These are phyloP conservation scores for Sporothrix protearum DNA, from an alignment of 2,329 filamentous ascomycete genomes.

Conservation along the genomic window DNA sequence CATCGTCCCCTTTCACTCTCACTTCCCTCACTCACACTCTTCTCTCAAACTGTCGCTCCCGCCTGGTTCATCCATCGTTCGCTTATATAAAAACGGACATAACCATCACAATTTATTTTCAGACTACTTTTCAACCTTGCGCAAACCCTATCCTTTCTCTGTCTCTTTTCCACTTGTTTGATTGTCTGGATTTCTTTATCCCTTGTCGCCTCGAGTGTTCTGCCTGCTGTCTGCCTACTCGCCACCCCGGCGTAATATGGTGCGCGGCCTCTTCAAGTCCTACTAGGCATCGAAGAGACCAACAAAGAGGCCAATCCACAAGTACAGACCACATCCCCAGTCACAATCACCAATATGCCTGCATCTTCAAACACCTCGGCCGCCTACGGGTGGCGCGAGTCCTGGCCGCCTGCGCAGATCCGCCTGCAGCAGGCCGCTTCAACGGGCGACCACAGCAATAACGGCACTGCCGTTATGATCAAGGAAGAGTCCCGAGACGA, in stretches of 20 bases:
- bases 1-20: background rate
- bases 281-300: background rate
- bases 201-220: background rate
- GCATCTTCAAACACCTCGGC: conserved; percentile 29
- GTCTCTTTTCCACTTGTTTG: background rate
- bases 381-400: conserved; percentile 37
- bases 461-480: conserved; percentile 36
- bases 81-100: background rate
- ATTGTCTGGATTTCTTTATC: background rate
- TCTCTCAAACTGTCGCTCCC: conserved; percentile 11
- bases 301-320: background rate
- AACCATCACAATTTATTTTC: background rate
- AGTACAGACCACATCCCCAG: background rate
- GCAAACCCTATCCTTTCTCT: background rate
- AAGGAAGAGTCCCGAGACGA: conserved; percentile 37
- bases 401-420: conserved; percentile 53
- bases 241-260: background rate
- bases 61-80: background rate
- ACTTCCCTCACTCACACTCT: background rate
- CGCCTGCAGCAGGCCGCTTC: conserved; percentile 42
- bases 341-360: conserved; percentile 33
- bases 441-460: conserved; percentile 40
- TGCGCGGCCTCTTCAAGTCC: background rate
- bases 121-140: background rate
- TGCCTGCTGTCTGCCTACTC: conserved; percentile 2